Percentiles rank a stretch among this genome's conserved stretches.
phyloP scores from a whole-genome alignment of 192 early-diverging fungal species.

The Cladochytrium replicatum region DNA sequence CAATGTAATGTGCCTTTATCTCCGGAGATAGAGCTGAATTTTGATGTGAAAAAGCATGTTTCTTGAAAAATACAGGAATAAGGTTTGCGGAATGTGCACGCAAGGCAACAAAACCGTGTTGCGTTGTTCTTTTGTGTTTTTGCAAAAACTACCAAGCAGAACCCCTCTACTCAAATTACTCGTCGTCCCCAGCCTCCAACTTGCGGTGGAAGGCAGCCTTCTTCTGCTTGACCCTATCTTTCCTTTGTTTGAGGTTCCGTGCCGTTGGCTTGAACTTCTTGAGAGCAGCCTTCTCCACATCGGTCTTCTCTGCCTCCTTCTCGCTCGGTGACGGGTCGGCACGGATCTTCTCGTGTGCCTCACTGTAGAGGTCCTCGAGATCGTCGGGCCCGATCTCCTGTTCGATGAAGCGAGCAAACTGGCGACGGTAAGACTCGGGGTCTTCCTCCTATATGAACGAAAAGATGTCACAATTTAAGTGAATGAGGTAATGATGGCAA shows the following conservation, averaged over 20 bases:
- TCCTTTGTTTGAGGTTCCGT: conserved; percentile 84
- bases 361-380: conserved; percentile 89
- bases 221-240: conserved; percentile 85
- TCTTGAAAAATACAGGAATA: no score
- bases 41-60: no score
- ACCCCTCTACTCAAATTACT: no score
- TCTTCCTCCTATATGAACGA: no score
- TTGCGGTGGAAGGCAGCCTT: conserved; percentile 61
- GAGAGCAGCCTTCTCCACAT: conserved; percentile 60
- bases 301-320: conserved; percentile 44
- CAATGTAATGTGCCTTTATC: no score
- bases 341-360: conserved; percentile 91
- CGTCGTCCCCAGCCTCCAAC: conserved; percentile 27
- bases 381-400: conserved; percentile 76
- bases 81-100: no score
- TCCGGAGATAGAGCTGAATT: no score
- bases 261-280: conserved; percentile 64
- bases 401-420: conserved; percentile 90
- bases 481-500: no score
- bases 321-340: conserved; percentile 68
- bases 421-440: conserved; percentile 92
- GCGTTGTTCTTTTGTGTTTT: no score
- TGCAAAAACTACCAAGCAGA: no score
- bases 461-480: no score
- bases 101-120: no score